Evolutionary conservation across 2,329 filamentous ascomycete genomes (phyloP), one percentile per base, ranked within the genome.

Genomic region (Dendryphion nanum): DNA sequence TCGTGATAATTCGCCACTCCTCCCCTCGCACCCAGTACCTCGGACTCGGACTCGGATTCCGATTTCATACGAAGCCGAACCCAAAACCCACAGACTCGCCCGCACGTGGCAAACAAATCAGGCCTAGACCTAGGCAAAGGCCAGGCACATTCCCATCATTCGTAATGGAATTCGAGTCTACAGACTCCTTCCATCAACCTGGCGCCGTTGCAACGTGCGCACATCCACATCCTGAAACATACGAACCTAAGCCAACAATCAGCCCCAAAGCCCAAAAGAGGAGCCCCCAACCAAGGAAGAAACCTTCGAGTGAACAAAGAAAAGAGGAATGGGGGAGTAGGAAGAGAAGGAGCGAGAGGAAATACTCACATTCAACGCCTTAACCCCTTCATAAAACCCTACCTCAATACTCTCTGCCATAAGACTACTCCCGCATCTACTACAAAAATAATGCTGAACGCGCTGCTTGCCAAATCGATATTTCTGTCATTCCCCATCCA

Each of bases 371-470:
- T 63, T 62, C 15, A 62, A 33, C 2, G 52, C 56, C 26, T 55
- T 53, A 15, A 59, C 50, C 3, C 52, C 53, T 14, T 59, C 51
- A 35, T 54, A 55, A 24, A 58, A 54, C 3, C 55, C 55, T 4
- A 49, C 47, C 34, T 55, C 50, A 18, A 54, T 48, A 26, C 54
- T 53, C 33, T 57, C 44, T 4, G 51, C 51, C 47, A 56, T 55
- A 10, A 62, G 24, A 21, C 47, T 57, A 26, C 48, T 55, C 2
- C 53, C 59, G 35, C 58, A 64, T 4, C 43, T 45, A 13, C 48
- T 50, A 43, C 59, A 64, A 38, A 63, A 63, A 34, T 53, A 60
- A 33, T 62, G 58, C 34, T 50, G 47, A 6, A 62, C 42, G 17
- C 48, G 45, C 21, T 57, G 44, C 33, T 51, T 54, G 32, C 45